Conservation (phyloP, 2,329 filamentous ascomycete genomes). For the Sordariomycetes sp. region DNA sequence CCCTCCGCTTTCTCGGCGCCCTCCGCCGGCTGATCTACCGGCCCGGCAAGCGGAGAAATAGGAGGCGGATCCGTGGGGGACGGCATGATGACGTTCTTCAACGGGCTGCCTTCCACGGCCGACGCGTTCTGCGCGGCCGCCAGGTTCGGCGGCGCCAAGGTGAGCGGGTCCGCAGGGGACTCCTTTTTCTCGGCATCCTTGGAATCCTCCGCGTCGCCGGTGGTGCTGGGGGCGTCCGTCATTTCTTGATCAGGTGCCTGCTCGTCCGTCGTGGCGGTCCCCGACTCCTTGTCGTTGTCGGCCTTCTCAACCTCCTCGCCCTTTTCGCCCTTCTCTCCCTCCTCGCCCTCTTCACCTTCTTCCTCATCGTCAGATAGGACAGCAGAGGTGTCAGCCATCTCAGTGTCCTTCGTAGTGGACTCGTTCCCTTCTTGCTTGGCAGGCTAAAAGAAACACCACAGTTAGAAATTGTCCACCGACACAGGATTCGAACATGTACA, state of each 20-base stretch:
- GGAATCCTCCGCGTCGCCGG: conserved; percentile 12
- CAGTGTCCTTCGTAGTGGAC: conserved; percentile 34
- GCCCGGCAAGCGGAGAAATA: not conserved
- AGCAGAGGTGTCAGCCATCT: conserved; percentile 39
- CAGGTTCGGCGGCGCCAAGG: conserved; percentile 18
- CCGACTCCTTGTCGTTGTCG: conserved; percentile 24
- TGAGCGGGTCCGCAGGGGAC: conserved; percentile 17
- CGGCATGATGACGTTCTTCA: conserved; percentile 38
- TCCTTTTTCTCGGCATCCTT: conserved; percentile 11
- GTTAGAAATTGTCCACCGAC: not conserved
- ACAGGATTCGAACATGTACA: conserved; percentile 10
- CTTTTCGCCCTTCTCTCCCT: conserved; percentile 34
- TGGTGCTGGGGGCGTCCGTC: conserved; percentile 6
- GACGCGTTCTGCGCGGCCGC: conserved; percentile 14
- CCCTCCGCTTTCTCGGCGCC: not conserved
- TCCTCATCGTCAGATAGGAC: conserved; percentile 34
- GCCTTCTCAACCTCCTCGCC: conserved; percentile 32
- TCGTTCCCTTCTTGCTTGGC: conserved; percentile 33
- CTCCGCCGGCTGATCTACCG: conserved; percentile 6
- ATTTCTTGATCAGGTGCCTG: conserved; percentile 9
- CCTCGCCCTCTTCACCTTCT: conserved; percentile 35
- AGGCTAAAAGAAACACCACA: conserved; percentile 14
- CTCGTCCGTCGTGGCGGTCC: conserved; percentile 1
- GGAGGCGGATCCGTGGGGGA: conserved; percentile 29
- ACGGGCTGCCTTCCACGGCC: conserved; percentile 36